A percentile compares a stretch with the other conserved stretches of the same genome.
These are phyloP conservation scores for Aphanomyces astaci DNA, from an alignment of 352 stramenopile species.

Conservation along the genomic window DNA sequence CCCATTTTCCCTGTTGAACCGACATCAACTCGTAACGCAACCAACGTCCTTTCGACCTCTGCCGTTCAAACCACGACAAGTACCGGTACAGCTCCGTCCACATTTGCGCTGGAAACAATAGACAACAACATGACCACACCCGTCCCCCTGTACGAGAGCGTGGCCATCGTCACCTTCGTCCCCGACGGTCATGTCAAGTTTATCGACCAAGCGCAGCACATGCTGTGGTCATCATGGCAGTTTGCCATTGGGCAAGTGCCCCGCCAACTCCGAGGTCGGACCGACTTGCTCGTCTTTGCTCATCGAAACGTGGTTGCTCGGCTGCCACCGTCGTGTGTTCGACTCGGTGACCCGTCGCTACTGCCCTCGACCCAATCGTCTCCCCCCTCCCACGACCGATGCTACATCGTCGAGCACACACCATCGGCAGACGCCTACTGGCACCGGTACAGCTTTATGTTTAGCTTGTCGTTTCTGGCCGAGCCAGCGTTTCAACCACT, in stretches of 20 bases:
- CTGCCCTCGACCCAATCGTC: neutral
- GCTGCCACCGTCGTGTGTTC: neutral
- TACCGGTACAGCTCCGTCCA: too few relatives aligned
- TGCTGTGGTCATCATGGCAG: neutral
- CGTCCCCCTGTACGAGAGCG: neutral
- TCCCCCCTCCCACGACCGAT: neutral
- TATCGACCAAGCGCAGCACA: neutral
- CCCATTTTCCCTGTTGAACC: too few relatives aligned
- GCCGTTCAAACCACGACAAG: too few relatives aligned
- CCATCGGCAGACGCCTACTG: neutral
- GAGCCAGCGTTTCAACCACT: neutral
- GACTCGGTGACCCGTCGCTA: neutral
- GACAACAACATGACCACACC: too few relatives aligned
- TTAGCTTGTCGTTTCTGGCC: neutral
- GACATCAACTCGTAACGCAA: too few relatives aligned
- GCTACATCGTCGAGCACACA: neutral
- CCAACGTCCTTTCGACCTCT: too few relatives aligned
- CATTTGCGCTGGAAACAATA: too few relatives aligned
- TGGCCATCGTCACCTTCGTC: neutral
- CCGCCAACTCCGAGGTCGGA: neutral
- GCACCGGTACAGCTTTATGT: neutral
- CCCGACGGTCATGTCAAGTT: neutral
- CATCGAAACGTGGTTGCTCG: neutral
- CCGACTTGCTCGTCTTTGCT: slow-evolving; percentile 1
- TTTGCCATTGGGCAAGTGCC: neutral